These are phyloP conservation scores for Lachancea fermentati DNA, from an alignment of 805 yeast species.

Conservation along the genomic window DNA sequence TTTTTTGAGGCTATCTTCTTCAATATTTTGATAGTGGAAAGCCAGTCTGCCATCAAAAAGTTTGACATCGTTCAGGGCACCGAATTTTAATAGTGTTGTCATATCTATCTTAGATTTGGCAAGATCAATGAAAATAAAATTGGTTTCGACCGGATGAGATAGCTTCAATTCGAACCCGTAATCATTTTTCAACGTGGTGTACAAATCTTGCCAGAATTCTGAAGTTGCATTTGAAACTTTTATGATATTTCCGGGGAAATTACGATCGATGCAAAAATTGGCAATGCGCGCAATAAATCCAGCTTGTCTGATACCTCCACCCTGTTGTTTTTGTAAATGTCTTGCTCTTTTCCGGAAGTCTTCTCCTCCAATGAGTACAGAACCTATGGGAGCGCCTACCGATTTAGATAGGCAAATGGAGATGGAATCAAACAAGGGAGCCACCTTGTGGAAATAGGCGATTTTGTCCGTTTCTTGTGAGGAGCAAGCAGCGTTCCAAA, in stretches of 20 bases:
- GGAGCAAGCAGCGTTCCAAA: constrained; percentile 85
- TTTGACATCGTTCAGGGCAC: constrained; percentile 54
- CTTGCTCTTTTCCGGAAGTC: constrained; percentile 61
- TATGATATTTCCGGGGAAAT: no score
- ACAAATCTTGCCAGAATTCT: constrained; percentile 44
- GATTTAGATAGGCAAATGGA: constrained; percentile 86
- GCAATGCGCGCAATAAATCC: constrained; percentile 84
- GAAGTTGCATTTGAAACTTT: no score
- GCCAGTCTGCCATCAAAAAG: constrained; percentile 72
- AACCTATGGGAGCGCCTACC: constrained; percentile 91
- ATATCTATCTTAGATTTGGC: constrained; percentile 50
- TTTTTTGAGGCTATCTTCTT: constrained; percentile 42
- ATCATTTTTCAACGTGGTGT: constrained; percentile 45
- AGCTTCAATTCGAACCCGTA: constrained; percentile 54
- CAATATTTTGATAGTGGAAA: constrained; percentile 63
- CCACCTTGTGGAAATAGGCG: no score
- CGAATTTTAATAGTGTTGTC: constrained; percentile 45
- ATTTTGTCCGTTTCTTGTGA: constrained; percentile 65
- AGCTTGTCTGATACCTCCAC: constrained; percentile 89
- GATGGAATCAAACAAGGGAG: constrained; percentile 80
- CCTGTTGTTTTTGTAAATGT: constrained; percentile 86
- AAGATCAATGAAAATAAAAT: constrained; percentile 73
- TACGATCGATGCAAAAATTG: constrained; percentile 62
- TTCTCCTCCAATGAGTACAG: constrained; percentile 67
- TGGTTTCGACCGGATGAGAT: constrained; percentile 75